Conservation (phyloP, 805 yeast species). For the Blastobotrys parvus region DNA sequence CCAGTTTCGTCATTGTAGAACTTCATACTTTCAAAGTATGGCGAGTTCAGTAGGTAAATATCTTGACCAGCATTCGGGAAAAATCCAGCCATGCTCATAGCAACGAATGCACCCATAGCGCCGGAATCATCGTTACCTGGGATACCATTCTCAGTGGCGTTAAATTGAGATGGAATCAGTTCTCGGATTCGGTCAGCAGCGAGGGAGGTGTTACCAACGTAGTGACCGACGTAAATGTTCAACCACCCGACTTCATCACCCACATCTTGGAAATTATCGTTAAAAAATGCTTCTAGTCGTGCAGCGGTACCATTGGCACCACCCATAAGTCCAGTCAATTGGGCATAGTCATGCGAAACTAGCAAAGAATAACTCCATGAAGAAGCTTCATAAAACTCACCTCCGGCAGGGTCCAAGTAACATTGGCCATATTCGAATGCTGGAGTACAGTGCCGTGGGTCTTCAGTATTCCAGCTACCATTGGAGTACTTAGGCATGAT, state of each 20-base stretch:
- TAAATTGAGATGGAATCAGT: constrained; percentile 24
- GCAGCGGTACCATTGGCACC: constrained; percentile 17
- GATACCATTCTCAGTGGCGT: constrained; percentile 24
- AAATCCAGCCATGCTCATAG: constrained; percentile 30
- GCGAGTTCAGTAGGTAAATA: constrained; percentile 28
- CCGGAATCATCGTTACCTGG: constrained; percentile 36
- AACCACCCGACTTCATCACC: constrained; percentile 34
- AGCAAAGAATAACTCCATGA: constrained; percentile 2
- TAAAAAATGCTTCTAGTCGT: constrained; percentile 33
- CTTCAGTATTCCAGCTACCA: constrained; percentile 14
- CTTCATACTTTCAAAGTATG: constrained; percentile 23
- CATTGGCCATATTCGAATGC: constrained; percentile 23
- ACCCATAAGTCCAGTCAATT: constrained; percentile 26
- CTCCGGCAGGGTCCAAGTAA: constrained; percentile 29
- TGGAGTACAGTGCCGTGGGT: constrained; percentile 1
- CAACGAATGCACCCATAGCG: constrained; percentile 33
- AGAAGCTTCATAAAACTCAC: constrained; percentile 33
- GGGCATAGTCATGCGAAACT: constrained; percentile 29
- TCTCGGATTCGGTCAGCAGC: constrained; percentile 28
- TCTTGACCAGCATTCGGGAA: constrained; percentile 33
- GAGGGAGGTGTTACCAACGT: constrained; percentile 24
- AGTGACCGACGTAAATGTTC: constrained; percentile 31
- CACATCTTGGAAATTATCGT: constrained; percentile 27
- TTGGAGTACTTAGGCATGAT: constrained; percentile 28
- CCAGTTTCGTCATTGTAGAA: constrained; percentile 23